These are phyloP conservation scores for Eutrema yunnanense DNA, from an alignment of 345 rosid species.

Conservation along the genomic window DNA sequence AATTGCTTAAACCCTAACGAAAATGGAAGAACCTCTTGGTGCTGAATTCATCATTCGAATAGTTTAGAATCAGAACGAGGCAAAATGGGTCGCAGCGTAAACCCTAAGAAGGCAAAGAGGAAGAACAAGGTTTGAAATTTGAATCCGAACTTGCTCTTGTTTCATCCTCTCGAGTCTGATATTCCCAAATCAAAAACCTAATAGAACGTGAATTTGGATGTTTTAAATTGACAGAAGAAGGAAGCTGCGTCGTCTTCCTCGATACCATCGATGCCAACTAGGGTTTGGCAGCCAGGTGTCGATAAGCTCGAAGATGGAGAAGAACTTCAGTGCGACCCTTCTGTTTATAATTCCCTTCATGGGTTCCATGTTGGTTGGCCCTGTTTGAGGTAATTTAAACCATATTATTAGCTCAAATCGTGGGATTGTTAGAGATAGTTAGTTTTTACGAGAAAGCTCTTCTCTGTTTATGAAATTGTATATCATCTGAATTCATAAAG, in stretches of 20 bases:
- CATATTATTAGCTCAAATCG: background rate
- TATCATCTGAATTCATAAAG: background rate
- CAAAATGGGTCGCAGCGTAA: conserved; percentile 66
- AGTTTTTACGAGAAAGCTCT: background rate
- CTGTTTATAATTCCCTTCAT: conserved; percentile 85
- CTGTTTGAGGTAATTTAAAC: conserved; percentile 60
- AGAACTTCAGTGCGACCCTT: conserved; percentile 91
- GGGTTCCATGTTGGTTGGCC: conserved; percentile 96
- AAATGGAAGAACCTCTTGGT: background rate
- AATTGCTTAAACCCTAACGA: conserved; percentile 28
- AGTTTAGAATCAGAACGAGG: background rate
- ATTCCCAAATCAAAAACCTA: background rate
- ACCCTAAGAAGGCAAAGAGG: conserved; percentile 71
- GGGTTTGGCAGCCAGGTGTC: conserved; percentile 98
- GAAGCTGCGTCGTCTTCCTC: conserved; percentile 56
- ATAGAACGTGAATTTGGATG: background rate
- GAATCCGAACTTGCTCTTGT: background rate
- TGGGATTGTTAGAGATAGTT: background rate
- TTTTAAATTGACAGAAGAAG: conserved; percentile 27
- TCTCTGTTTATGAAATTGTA: background rate
- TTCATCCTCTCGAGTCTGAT: background rate
- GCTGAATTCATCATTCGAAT: background rate
- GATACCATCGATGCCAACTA: conserved; percentile 50
- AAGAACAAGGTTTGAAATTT: conserved; percentile 54
- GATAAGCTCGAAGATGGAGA: conserved; percentile 93